These are phyloP conservation scores for Kwoniella bestiolae DNA, from an alignment of 768 basidiomycete species.

Conservation along the genomic window DNA sequence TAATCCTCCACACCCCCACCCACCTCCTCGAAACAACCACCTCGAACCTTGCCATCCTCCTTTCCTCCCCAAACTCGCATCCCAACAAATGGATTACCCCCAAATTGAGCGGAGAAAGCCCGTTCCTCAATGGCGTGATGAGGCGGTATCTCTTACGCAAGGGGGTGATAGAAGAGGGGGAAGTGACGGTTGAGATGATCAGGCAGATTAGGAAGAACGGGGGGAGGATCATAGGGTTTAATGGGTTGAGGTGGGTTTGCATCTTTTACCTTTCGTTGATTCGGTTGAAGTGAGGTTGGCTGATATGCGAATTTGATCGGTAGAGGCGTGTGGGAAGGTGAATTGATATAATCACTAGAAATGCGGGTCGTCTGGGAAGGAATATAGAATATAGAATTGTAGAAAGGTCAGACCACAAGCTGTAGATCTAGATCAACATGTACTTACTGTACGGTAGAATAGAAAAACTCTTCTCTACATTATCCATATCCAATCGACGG, in stretches of 20 bases:
- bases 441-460: too few species aligned
- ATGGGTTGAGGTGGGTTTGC: conserved; percentile 48
- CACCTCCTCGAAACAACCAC: conserved; percentile 45
- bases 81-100: conserved; percentile 40
- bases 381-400: too few species aligned
- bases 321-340: conserved; percentile 39
- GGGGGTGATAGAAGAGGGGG: conserved; percentile 35
- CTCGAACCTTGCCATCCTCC: conserved; percentile 45
- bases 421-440: too few species aligned
- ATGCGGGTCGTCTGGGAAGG: too few species aligned
- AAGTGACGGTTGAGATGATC: conserved; percentile 39
- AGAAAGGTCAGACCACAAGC: too few species aligned
- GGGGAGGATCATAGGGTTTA: conserved; percentile 45
- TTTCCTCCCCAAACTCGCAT: conserved; percentile 11
- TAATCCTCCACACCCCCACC: conserved; percentile 36
- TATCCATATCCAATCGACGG: too few species aligned
- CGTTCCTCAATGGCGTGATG: conserved; percentile 46
- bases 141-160: conserved; percentile 35
- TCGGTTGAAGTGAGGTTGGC: background rate
- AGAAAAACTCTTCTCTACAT: too few species aligned
- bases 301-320: background rate
- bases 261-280: too few species aligned
- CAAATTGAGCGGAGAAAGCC: conserved; percentile 1
- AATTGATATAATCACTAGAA: conserved; percentile 28
- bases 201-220: conserved; percentile 17